Evolutionary conservation across 768 basidiomycete species (phyloP), one percentile per base, ranked within the genome.

Genomic region (Mycena chlorophos): DNA sequence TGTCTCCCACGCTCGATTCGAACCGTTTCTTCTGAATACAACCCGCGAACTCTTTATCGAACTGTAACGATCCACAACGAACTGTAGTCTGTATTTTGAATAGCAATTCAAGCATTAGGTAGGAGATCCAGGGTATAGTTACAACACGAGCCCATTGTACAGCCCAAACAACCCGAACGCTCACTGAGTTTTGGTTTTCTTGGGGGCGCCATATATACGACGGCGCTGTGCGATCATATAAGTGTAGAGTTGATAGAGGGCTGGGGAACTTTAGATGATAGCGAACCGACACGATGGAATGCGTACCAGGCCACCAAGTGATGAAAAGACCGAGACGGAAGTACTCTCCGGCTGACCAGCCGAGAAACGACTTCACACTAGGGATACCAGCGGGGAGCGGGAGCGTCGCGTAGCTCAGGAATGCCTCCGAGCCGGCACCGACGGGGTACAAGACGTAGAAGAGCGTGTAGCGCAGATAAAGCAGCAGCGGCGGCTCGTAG

Each of bases 391-490:
- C 71, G 4, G 75, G 74, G 26, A 60, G 60, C 6, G 90, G 89
- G 28, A 97, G 80, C 4, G 91, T 89, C 1, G 86, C 79, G 65
- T 85, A 86, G 66, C 86, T 88, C 54, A 96, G 78, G 68, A 88
- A 83, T 0, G 94, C 94, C 71, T 99, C 97, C 22, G 91, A 94
- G 5, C 83, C 81, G 1, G 97, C 96, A 42, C 97, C 97, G 22
- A 94, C 68, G 4, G 92, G 94, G 74, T 99, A 98, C n/a, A 98
- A 81, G 45, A 94, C 57, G 71, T 89, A 96, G 73, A 98, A 99
- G 6, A 92, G 83, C 19, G 94, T 90, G 79, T 98, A 99, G 52
- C 96, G 92, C 39, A 88, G 69, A 75, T 80, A 89, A 23, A 85
- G 73, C 39, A 91, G 80, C 16, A 70, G 28, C 20, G 78, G 70